phyloP scores from a whole-genome alignment of 768 basidiomycete genomes.

The Amanita inopinata region DNA sequence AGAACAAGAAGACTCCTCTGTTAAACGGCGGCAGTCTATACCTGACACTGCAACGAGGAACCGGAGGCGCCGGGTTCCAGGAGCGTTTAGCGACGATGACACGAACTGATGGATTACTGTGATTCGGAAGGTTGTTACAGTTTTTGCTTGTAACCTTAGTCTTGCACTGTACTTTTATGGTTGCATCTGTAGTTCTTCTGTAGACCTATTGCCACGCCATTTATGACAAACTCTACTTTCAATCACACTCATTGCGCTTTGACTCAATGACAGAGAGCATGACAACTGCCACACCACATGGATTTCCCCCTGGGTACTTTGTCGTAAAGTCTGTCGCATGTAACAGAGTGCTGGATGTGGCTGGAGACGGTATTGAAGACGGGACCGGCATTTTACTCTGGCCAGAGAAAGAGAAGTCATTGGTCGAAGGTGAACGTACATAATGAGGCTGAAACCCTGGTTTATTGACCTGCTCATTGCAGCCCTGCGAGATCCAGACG shows the following conservation, averaged over 20 bases:
- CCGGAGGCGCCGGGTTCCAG: conserved; percentile 1
- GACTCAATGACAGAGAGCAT: no score
- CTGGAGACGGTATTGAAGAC: conserved; percentile 43
- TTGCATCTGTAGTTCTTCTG: no score
- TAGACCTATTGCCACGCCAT: no score
- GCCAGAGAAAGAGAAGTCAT: conserved; percentile 63
- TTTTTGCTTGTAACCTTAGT: not conserved
- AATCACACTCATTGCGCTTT: no score
- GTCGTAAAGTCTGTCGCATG: conserved; percentile 45
- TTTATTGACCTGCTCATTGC: conserved; percentile 1
- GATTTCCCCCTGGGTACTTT: conserved; percentile 54
- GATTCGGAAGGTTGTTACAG: not conserved
- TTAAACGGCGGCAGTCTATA: not conserved
- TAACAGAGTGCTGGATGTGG: conserved; percentile 49
- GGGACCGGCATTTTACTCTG: conserved; percentile 55
- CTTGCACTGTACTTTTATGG: no score
- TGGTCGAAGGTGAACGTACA: conserved; percentile 67
- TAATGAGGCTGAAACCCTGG: no score
- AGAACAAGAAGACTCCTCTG: not conserved
- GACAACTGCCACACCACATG: conserved; percentile 20
- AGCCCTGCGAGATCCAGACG: conserved; percentile 60
- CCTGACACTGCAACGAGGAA: no score
- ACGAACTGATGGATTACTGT: not conserved
- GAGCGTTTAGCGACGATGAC: conserved; percentile 5
- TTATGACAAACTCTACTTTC: no score